Base-by-base conservation (phyloP, 805 yeast genomes). In the Cyberlindnera maclurae region DNA sequence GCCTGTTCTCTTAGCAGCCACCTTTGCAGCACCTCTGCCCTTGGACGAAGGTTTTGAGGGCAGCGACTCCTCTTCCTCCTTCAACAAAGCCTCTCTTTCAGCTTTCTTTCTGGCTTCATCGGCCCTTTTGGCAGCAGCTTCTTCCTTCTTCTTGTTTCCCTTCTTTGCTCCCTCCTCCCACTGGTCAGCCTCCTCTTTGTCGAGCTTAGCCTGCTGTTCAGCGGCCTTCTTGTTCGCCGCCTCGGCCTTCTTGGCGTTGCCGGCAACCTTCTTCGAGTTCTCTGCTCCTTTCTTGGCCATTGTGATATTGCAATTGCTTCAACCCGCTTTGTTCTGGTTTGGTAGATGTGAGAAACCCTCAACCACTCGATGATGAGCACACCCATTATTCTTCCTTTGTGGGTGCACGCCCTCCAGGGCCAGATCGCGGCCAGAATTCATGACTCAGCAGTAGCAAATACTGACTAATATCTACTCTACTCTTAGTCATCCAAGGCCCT, bases 61-160 rank as follows among this genome's bases (percentile, higher is more conserved):
- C 49, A 78, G 58, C 13, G 79, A 65, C 12, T 68, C 80, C 52
- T 79, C 86, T 58, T 81, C 89, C 9, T 73, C 80, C 45, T 67
- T 64, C 45, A 83, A 59, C 43, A 76, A 62, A 1, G 77, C 77
- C 31, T 84, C 93, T 50, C 93, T 71, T 56, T 84, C 93, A n/a
- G 84, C 82, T 67, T 84, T 85, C 67, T 80, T 82, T 40, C 77
- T 70, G 8, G 81, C 78, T 5, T 84, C 89, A 51, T 82, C 89
- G 36, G 80, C 87, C 54, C 71, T 77, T 63, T 82, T 84, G 40
- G 74, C 77, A 36, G 71, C 76, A 12, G 74, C 80, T 16, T 74
- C 83, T 38, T 74, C 80, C 59, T 79, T 79, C 70, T 84, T 85
- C 64, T 76, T 73, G 58, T 70, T 74, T 27, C 72, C 74, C 55